These are phyloP conservation scores for Coccinonectria pachysandricola DNA, from an alignment of 2,329 filamentous ascomycete genomes.

Conservation along the genomic window DNA sequence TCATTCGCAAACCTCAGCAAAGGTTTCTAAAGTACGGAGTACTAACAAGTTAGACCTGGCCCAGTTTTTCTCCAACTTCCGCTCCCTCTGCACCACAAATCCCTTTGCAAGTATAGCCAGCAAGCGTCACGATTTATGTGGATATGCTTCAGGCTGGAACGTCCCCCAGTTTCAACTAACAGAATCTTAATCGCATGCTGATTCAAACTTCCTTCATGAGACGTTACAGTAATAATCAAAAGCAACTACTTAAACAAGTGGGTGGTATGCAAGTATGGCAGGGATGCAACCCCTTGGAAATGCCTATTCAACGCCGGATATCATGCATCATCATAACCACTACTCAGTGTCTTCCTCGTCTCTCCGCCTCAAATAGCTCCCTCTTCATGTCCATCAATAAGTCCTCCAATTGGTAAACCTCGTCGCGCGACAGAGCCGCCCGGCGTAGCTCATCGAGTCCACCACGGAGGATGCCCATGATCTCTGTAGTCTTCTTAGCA, in stretches of 20 bases:
- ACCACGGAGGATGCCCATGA: constrained; percentile 24
- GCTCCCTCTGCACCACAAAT: too few relatives aligned
- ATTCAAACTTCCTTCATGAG: constrained; percentile 8
- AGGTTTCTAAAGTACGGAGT: too few relatives aligned
- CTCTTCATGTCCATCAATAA: constrained; percentile 69
- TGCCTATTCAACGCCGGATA: constrained; percentile 8
- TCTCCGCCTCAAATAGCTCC: constrained; percentile 61
- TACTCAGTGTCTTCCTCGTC: constrained; percentile 36
- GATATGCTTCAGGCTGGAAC: too few relatives aligned
- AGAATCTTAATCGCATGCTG: too few relatives aligned
- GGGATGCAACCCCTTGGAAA: constrained; percentile 7
- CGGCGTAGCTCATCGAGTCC: constrained; percentile 47
- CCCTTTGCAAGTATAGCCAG: too few relatives aligned
- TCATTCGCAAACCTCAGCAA: too few relatives aligned
- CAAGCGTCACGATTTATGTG: too few relatives aligned
- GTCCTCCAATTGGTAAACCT: constrained; percentile 65
- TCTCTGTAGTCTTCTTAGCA: constrained; percentile 10
- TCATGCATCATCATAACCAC: constrained; percentile 9
- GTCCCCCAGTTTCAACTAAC: too few relatives aligned
- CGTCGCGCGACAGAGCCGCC: constrained; percentile 50
- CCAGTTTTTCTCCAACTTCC: too few relatives aligned
- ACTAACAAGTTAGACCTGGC: too few relatives aligned
- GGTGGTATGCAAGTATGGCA: constrained; percentile 8
- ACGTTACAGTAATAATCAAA: constrained; percentile 6
- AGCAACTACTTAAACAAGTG: constrained; percentile 3